Conservation (phyloP, 306 rosid species). For the Pyrus betulifolia region DNA sequence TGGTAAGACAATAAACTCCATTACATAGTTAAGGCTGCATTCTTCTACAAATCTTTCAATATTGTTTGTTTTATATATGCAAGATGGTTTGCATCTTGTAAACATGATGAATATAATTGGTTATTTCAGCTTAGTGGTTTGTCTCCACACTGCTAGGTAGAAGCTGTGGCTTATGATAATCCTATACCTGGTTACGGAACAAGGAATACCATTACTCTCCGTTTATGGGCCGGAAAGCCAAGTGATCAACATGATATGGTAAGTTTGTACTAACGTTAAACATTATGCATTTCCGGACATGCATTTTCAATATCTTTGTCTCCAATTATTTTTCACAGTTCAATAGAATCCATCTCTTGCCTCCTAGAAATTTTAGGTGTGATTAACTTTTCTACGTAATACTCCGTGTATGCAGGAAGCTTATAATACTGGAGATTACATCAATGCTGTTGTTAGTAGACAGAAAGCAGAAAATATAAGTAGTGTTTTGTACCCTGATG, state of each 20-base stretch:
- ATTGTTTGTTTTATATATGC: neutral
- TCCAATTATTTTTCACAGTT: neutral
- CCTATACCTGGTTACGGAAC: slow-evolving; percentile 83
- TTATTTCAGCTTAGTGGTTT: slow-evolving; percentile 18
- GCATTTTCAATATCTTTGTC: neutral
- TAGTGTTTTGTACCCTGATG: slow-evolving; percentile 71
- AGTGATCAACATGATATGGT: slow-evolving; percentile 63
- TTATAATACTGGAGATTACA: slow-evolving; percentile 72
- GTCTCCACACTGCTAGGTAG: slow-evolving; percentile 39
- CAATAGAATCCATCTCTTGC: neutral
- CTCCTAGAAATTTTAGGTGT: neutral
- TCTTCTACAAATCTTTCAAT: slow-evolving; percentile 9
- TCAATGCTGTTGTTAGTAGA: slow-evolving; percentile 56
- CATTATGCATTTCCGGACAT: neutral
- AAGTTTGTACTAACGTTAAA: neutral
- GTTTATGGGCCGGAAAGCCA: slow-evolving; percentile 77
- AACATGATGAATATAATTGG: slow-evolving; percentile 1
- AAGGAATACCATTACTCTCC: slow-evolving; percentile 61
- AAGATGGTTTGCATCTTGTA: slow-evolving; percentile 13
- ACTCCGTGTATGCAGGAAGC: slow-evolving; percentile 43
- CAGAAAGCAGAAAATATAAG: slow-evolving; percentile 69
- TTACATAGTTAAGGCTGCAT: slow-evolving; percentile 10
- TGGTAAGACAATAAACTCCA: slow-evolving; percentile 31
- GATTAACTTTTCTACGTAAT: neutral
- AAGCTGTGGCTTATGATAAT: slow-evolving; percentile 79